Percentiles rank a stretch among this genome's conserved stretches.
phyloP scores from a whole-genome alignment of 164 flowering plant species.

The Macadamia tetraphylla region DNA sequence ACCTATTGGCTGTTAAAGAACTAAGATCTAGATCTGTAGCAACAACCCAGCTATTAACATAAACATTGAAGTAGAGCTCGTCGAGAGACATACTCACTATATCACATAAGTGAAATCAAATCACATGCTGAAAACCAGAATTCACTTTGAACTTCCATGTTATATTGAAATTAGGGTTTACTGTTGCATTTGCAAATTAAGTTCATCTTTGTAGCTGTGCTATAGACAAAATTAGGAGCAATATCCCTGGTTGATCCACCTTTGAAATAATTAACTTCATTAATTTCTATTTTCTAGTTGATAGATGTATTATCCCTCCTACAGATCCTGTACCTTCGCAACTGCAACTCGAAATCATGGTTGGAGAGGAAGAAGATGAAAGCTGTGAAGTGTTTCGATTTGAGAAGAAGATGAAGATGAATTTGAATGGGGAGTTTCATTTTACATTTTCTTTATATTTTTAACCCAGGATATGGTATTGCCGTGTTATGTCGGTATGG shows the following conservation, averaged over 20 bases:
- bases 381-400: too few relatives aligned
- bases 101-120: constrained; percentile 77
- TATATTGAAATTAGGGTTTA: constrained; percentile 51
- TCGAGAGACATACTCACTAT: constrained; percentile 45
- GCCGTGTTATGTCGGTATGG: too few relatives aligned
- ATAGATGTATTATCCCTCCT: too few relatives aligned
- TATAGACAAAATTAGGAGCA: constrained; percentile 71
- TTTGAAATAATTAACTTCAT: constrained; percentile 33
- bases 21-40: constrained; percentile 39
- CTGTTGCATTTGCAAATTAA: constrained; percentile 31
- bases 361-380: too few relatives aligned
- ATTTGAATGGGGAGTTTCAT: too few relatives aligned
- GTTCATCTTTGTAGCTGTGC: constrained; percentile 47
- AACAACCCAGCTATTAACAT: constrained; percentile 30
- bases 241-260: constrained; percentile 39
- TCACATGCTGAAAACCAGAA: constrained; percentile 51
- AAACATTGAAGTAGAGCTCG: constrained; percentile 55
- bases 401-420: too few relatives aligned
- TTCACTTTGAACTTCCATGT: constrained; percentile 69
- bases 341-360: too few relatives aligned
- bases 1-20: constrained; percentile 1
- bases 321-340: too few relatives aligned
- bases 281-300: too few relatives aligned
- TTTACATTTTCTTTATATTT: too few relatives aligned
- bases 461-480: too few relatives aligned